Base-by-base conservation (phyloP, 2,329 filamentous ascomycete species). In the Aspergillus brasiliensis region DNA sequence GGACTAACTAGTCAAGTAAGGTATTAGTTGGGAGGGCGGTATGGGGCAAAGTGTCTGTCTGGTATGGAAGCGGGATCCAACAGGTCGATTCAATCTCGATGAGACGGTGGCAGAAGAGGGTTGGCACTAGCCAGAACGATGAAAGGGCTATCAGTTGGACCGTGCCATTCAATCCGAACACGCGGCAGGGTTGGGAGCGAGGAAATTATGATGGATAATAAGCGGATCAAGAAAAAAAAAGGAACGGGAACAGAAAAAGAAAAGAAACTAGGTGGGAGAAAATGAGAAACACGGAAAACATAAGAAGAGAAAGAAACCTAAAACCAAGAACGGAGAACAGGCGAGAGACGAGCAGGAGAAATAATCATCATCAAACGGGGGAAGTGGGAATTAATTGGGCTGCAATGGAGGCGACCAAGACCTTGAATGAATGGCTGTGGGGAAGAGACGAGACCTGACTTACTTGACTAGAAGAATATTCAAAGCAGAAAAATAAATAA, bases 311-410 rank as follows among this genome's bases (percentile, higher is more conserved):
- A 46, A 44, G 17, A 54, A 42, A 10, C n/a, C 51, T 19, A 54
- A 42, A 38, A 25, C n/a, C 37, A 44, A 48, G 25, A 13, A 25
- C 44, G 15, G 44, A 13, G 28, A 47, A 25, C 17, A 15, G 28
- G 44, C 38, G 37, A 31, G 37, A 57, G 23, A 51, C 28, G 34
- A 25, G 31, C 25, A 38, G 31, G 42, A 51, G 21, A 49, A 38
- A 40, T 57, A 51, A 46, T 42, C 34, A 55, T 44, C 51, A 54
- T 54, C 51, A 59, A 44, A 59, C 10, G 8, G 49, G 51, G 34
- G 21, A 44, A 44, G 31, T 56, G 57, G 57, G 57, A 49, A 59
- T 65, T 65, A 40, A 60, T 65, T 65, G 59, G 63, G 63, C 61
- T 63, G 61, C 61, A 63, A 63, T 54, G 56, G 54, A 64, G 31